phyloP scores from a whole-genome alignment of 1,284 basidiomycete genomes.

The Fomes fomentarius region DNA sequence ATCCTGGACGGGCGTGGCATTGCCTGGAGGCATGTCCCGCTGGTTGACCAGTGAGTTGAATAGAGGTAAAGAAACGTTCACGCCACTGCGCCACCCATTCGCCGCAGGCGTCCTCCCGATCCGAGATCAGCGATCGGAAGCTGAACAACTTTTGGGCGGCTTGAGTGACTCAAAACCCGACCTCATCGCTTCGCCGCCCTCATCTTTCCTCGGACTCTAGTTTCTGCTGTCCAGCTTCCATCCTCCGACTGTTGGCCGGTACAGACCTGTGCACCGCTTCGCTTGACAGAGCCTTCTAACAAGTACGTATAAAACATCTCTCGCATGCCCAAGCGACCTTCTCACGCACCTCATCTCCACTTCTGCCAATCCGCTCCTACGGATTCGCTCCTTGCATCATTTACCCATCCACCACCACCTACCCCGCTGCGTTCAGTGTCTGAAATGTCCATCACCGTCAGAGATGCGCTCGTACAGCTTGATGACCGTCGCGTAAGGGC shows the following conservation, averaged over 20 bases:
- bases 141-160: neutral
- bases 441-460: conserved; percentile 63
- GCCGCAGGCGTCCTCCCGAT: neutral
- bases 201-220: neutral
- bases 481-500: conserved; percentile 88
- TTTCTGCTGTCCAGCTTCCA: neutral
- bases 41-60: too few species aligned
- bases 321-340: conserved; percentile 4
- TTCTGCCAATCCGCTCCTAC: conserved; percentile 4
- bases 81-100: too few species aligned
- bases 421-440: conserved; percentile 36
- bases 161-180: conserved; percentile 18
- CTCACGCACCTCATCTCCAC: neutral
- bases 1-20: too few species aligned
- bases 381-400: neutral
- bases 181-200: conserved; percentile 12
- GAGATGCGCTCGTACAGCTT: conserved; percentile 77
- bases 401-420: neutral
- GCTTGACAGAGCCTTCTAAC: neutral
- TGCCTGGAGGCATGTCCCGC: too few species aligned
- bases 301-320: conserved; percentile 27
- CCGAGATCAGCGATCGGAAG: conserved; percentile 10
- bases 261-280: conserved; percentile 8
- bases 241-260: conserved; percentile 2
- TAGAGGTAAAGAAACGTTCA: too few species aligned